Conservation (phyloP, 164 flowering plant genomes). For the Brasenia schreberi region DNA sequence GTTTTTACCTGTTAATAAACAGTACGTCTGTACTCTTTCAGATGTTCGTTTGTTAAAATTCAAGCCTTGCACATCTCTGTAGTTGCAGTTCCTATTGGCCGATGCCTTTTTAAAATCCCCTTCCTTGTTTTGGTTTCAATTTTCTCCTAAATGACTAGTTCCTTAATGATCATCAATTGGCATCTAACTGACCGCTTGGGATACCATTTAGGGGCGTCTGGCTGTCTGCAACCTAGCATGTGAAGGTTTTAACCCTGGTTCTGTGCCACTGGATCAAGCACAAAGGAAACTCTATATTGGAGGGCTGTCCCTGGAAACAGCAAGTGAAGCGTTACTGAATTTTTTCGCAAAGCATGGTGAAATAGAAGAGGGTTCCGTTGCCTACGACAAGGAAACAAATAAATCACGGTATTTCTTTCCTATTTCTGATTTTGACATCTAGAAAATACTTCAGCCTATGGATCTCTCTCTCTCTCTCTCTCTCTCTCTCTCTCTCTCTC, state of each 20-base stretch:
- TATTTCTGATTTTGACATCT: not conserved
- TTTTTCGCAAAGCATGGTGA: constrained; percentile 49
- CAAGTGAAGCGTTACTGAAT: constrained; percentile 43
- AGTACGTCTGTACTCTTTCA: not conserved
- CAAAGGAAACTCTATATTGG: constrained; percentile 69
- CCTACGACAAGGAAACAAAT: constrained; percentile 63
- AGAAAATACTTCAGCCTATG: not conserved
- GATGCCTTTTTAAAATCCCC: not conserved
- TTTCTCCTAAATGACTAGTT: not conserved
- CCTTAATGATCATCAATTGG: not conserved
- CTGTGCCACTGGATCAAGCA: constrained; percentile 34
- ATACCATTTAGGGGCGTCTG: constrained; percentile 44
- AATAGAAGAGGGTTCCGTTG: constrained; percentile 78
- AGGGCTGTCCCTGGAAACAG: constrained; percentile 44
- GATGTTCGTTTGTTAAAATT: not conserved
- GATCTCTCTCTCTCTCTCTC: not conserved
- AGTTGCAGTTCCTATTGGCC: not conserved
- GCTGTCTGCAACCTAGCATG: constrained; percentile 67
- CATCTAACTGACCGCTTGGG: not conserved
- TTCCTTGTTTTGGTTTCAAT: not conserved
- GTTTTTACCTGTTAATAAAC: too few species aligned
- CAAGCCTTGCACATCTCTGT: not conserved
- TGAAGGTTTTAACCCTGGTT: constrained; percentile 43
- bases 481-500: not conserved
- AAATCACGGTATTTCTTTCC: constrained; percentile 39